Base-by-base conservation (phyloP, 345 rosid species). In the Syzygium aromaticum region DNA sequence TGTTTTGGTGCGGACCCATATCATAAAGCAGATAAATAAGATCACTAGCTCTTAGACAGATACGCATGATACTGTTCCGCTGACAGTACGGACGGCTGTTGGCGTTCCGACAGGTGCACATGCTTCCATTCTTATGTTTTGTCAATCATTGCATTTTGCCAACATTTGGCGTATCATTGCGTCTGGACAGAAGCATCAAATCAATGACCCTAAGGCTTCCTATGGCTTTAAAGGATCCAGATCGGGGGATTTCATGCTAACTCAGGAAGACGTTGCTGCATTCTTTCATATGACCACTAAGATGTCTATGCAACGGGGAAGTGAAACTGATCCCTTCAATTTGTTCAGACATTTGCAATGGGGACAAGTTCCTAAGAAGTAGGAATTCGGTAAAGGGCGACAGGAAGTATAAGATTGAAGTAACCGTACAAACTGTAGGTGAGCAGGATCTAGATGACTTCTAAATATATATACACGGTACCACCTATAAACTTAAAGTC, bases 81-180 rank as follows among this genome's bases (percentile, higher is more conserved):
- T 0, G 78, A 38, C 78, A 2, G 17, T 30, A 67, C 12, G 23
- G 1, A 16, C 40, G 25, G 6, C 7, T 2, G 25, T 17, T 1
- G 6, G 78, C 2, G 8, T 30, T 43, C 12, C 5, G 23, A 67
- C 22, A 0, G 78, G 78, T 30, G 78, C 12, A 33, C 33, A 67
- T 67, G 12, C 23, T 19, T 10, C 43, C 23, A 8, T 30, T 30
- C 23, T 67, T 16, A 17, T 30, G 46, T 33, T 67, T 28, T 63
- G 19, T 15, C 77, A 5, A 63, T 28, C 22, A 30, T 64, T 64
- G 22, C 38, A 30, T 64, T 33, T 73, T 33, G 14, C 80, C 49
- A 73, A 33, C 80, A 19, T 73, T 19, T 10, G 25, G 25, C 4
- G 46, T 38, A 73, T 73, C 13, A 40, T 2, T 73, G 80, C 49